phyloP scores from a whole-genome alignment of 345 rosid genomes.

The Salix koriyanagi region DNA sequence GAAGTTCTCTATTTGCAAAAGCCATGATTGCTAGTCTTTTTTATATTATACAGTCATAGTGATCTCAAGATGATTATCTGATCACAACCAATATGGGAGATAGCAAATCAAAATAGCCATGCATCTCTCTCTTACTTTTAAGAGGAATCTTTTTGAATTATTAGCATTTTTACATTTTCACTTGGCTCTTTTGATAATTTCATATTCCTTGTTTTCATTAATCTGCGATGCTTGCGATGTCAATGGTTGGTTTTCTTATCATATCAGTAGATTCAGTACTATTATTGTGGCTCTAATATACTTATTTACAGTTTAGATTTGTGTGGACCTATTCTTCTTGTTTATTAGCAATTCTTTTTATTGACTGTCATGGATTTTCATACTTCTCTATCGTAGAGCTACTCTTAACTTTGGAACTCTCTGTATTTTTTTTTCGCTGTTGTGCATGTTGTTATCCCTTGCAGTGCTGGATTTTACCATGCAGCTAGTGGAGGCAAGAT shows the following conservation, averaged over 20 bases:
- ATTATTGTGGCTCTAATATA: background rate
- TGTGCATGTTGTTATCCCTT: conserved; percentile 27
- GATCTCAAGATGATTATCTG: background rate
- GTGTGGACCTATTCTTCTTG: background rate
- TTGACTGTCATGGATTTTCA: no score
- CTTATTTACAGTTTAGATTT: background rate
- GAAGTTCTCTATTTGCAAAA: background rate
- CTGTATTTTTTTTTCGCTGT: conserved; percentile 8
- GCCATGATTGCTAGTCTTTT: background rate
- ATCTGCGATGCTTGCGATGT: background rate
- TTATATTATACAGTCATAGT: background rate
- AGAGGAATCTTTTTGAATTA: no score
- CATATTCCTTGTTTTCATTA: background rate
- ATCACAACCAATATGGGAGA: background rate
- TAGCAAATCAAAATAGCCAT: background rate
- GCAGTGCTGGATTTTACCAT: conserved; percentile 81
- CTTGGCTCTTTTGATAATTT: no score
- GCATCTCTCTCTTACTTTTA: background rate
- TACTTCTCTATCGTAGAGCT: background rate
- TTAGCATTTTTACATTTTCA: no score
- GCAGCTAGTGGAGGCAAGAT: conserved; percentile 71
- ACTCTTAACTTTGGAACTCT: background rate
- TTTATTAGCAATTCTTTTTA: background rate
- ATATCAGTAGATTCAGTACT: background rate
- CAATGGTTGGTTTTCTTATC: background rate